A percentile compares a stretch with the other conserved stretches of the same genome.
Evolutionary conservation across 2,329 filamentous ascomycete species (phyloP).

Genomic region (Zarea fungicola): DNA sequence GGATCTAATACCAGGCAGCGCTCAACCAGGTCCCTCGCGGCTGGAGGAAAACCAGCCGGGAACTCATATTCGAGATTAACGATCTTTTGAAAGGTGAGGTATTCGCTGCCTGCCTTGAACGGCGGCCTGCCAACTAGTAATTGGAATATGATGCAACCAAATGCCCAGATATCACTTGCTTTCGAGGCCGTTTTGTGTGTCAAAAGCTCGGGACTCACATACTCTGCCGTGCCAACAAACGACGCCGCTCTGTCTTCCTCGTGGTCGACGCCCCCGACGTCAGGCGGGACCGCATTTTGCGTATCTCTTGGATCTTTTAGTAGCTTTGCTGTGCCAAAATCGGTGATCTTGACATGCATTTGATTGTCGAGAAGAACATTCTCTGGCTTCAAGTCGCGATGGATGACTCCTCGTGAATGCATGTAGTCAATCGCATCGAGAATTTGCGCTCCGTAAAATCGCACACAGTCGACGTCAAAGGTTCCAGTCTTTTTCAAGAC

Average conservation of each 20-base stretch:
- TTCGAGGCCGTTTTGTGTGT: slow-evolving; percentile 97
- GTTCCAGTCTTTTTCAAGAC: slow-evolving; percentile 91
- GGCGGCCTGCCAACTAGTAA: slow-evolving; percentile 91
- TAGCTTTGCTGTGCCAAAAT: slow-evolving; percentile 97
- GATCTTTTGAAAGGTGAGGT: slow-evolving; percentile 97
- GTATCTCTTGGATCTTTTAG: slow-evolving; percentile 43
- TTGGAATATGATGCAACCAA: slow-evolving; percentile 97
- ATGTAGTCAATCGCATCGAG: slow-evolving; percentile 96
- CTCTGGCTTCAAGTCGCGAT: slow-evolving; percentile 93
- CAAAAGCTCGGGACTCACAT: slow-evolving; percentile 94
- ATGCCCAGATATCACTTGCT: slow-evolving; percentile 96
- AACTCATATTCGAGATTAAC: slow-evolving; percentile 92
- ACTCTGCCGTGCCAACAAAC: slow-evolving; percentile 96
- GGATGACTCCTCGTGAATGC: slow-evolving; percentile 93
- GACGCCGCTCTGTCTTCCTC: slow-evolving; percentile 78
- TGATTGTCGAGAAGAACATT: slow-evolving; percentile 93
- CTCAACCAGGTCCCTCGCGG: slow-evolving; percentile 85
- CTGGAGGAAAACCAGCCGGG: slow-evolving; percentile 76
- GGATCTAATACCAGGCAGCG: slow-evolving; percentile 87
- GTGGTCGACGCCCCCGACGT: slow-evolving; percentile 33
- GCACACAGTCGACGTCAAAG: slow-evolving; percentile 90
- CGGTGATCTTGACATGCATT: slow-evolving; percentile 98
- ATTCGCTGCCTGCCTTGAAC: slow-evolving; percentile 94
- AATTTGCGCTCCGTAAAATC: slow-evolving; percentile 94
- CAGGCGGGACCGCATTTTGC: slow-evolving; percentile 28